A percentile compares a stretch with the other conserved stretches of the same genome.
phyloP scores from a whole-genome alignment of 2,329 filamentous ascomycete species.

The Sporothrix luriei region DNA sequence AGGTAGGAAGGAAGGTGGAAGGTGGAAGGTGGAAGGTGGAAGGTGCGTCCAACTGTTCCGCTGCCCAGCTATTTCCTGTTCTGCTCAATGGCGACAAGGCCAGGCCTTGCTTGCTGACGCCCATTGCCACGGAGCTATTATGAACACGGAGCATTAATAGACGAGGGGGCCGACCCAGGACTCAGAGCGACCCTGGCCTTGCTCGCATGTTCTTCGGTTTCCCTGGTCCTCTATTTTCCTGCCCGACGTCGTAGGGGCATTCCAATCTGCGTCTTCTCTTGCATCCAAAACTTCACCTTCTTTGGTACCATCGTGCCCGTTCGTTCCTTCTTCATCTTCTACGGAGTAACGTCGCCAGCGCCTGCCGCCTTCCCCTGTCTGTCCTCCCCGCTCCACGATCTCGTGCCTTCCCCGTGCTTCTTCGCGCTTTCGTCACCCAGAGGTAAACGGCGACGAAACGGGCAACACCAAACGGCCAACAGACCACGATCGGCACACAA shows the following conservation, averaged over 20 bases:
- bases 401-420: not conserved
- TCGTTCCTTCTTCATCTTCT: not conserved
- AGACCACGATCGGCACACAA: not conserved
- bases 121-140: not conserved
- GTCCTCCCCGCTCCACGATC: not conserved
- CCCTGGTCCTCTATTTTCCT: conserved; percentile 16
- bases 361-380: not conserved
- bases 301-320: not conserved
- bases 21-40: not conserved
- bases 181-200: conserved; percentile 6
- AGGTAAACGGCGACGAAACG: conserved; percentile 11
- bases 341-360: not conserved
- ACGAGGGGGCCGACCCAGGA: not conserved
- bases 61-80: conserved; percentile 22
- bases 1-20: not conserved
- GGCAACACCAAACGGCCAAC: not conserved
- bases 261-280: not conserved
- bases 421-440: not conserved
- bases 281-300: not conserved
- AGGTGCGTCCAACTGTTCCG: conserved; percentile 1
- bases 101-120: not conserved
- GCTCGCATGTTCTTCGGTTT: not conserved
- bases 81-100: conserved; percentile 7
- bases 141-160: conserved; percentile 1
- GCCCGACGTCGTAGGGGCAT: not conserved